Conservation (phyloP, 805 yeast genomes). For the Nakazawaea peltata region DNA sequence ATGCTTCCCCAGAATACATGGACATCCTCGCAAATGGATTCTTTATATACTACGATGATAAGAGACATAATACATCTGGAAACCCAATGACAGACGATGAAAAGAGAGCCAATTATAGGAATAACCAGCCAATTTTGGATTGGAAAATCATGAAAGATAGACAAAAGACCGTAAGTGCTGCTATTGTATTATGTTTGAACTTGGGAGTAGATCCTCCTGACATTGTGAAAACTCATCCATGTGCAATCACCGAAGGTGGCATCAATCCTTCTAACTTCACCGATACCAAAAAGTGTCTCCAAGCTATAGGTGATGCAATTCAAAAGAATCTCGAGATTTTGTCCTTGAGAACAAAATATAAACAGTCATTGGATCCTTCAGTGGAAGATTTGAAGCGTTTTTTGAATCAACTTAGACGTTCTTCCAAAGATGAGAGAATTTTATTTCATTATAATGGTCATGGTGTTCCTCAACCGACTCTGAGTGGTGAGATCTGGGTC, state of each 20-base stretch:
- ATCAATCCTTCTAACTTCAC: slow-evolving; percentile 76
- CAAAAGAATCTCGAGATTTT: slow-evolving; percentile 87
- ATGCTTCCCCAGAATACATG: slow-evolving; percentile 44
- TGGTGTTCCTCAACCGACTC: slow-evolving; percentile 96
- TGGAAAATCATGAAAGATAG: slow-evolving; percentile 91
- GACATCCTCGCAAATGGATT: slow-evolving; percentile 55
- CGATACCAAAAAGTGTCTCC: slow-evolving; percentile 87
- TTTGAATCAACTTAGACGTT: slow-evolving; percentile 80
- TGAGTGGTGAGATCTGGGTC: slow-evolving; percentile 97
- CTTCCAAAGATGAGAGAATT: slow-evolving; percentile 89
- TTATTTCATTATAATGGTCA: slow-evolving; percentile 96
- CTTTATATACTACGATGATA: slow-evolving; percentile 82
- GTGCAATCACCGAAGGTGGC: slow-evolving; percentile 90
- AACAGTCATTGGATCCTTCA: slow-evolving; percentile 87
- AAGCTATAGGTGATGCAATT: slow-evolving; percentile 79
- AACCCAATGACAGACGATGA: slow-evolving; percentile 58
- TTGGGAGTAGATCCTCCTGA: slow-evolving; percentile 98
- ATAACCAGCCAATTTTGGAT: slow-evolving; percentile 68
- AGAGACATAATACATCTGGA: slow-evolving; percentile 86
- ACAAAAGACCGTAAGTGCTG: slow-evolving; percentile 90
- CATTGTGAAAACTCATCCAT: slow-evolving; percentile 84
- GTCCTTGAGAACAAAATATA: slow-evolving; percentile 80
- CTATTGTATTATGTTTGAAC: slow-evolving; percentile 82
- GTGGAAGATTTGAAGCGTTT: slow-evolving; percentile 92
- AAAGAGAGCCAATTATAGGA: slow-evolving; percentile 33